These are phyloP conservation scores for Blastobotrys muscicola DNA, from an alignment of 805 yeast species.

Conservation along the genomic window DNA sequence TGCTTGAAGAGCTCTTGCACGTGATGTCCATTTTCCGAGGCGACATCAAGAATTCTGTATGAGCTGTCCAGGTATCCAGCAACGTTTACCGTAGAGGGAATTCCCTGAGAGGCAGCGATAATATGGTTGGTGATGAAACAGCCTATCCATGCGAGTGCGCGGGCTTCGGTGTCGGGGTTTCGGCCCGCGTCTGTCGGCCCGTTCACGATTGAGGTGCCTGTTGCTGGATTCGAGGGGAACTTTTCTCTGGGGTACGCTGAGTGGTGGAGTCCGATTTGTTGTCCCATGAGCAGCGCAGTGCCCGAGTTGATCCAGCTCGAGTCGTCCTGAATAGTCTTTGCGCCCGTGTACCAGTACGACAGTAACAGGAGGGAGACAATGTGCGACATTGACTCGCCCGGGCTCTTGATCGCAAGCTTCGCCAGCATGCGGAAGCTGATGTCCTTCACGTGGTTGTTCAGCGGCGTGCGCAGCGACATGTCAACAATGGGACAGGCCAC, in stretches of 20 bases:
- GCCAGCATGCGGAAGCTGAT: background rate
- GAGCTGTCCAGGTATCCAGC: too few species aligned
- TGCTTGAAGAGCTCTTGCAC: too few species aligned
- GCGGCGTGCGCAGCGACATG: background rate
- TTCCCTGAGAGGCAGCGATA: too few species aligned
- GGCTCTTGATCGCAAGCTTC: background rate
- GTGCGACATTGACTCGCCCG: background rate
- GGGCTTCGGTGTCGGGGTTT: too few species aligned
- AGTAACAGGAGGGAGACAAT: slow-evolving; percentile 2
- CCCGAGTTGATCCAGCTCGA: slow-evolving; percentile 4
- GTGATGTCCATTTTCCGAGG: too few species aligned
- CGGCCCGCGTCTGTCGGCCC: too few species aligned
- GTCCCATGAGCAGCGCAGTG: slow-evolving; percentile 1
- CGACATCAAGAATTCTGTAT: too few species aligned
- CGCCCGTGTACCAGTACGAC: slow-evolving; percentile 4
- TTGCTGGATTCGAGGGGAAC: too few species aligned
- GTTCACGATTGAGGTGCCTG: too few species aligned
- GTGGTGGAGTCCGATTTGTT: slow-evolving; percentile 5
- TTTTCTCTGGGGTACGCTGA: background rate
- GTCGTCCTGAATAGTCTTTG: slow-evolving; percentile 3
- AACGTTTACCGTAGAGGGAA: too few species aligned
- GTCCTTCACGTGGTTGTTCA: slow-evolving; percentile 3
- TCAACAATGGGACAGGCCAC: slow-evolving; percentile 2
- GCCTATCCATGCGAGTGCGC: too few species aligned
- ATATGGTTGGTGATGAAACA: too few species aligned